phyloP scores from a whole-genome alignment of 2,329 filamentous ascomycete genomes.

The Neofusicoccum ribis region DNA sequence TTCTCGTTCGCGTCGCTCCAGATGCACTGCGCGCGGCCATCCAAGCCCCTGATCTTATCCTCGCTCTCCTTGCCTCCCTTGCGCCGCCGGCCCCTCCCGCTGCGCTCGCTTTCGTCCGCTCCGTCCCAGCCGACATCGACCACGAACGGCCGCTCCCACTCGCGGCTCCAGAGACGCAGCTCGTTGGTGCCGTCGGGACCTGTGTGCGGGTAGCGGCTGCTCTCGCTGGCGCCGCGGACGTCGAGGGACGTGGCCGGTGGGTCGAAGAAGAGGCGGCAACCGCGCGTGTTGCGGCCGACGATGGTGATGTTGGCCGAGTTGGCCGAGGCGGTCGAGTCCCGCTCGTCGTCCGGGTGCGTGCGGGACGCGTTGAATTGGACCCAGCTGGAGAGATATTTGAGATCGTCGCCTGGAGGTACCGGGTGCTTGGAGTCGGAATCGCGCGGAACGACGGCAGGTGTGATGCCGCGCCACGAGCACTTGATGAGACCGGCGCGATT shows the following conservation, averaged over 20 bases:
- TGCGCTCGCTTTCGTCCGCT: constrained; percentile 26
- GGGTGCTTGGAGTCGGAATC: constrained; percentile 20
- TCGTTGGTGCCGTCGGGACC: constrained; percentile 64
- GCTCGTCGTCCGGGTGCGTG: not conserved
- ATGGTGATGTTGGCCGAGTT: constrained; percentile 64
- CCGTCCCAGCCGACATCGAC: constrained; percentile 69
- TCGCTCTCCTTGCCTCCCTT: constrained; percentile 24
- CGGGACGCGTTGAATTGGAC: constrained; percentile 64
- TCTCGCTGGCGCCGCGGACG: constrained; percentile 62
- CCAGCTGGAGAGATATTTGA: constrained; percentile 50
- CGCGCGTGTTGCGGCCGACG: constrained; percentile 71
- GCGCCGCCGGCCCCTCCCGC: not conserved
- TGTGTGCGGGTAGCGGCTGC: constrained; percentile 65
- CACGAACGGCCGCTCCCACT: constrained; percentile 74
- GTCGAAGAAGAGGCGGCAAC: constrained; percentile 73
- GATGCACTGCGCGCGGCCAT: constrained; percentile 70
- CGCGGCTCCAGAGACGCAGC: constrained; percentile 78
- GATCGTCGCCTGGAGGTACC: constrained; percentile 46
- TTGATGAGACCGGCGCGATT: constrained; percentile 56
- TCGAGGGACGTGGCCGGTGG: constrained; percentile 62
- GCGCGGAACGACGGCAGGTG: constrained; percentile 61
- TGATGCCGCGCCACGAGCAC: constrained; percentile 71
- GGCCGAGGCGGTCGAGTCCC: constrained; percentile 18
- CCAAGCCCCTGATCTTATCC: constrained; percentile 19
- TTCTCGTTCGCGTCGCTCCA: constrained; percentile 82